Evolutionary conservation across 2,329 filamentous ascomycete genomes (phyloP), one percentile per base, ranked within the genome.

Genomic region (Penicillium sp.): DNA sequence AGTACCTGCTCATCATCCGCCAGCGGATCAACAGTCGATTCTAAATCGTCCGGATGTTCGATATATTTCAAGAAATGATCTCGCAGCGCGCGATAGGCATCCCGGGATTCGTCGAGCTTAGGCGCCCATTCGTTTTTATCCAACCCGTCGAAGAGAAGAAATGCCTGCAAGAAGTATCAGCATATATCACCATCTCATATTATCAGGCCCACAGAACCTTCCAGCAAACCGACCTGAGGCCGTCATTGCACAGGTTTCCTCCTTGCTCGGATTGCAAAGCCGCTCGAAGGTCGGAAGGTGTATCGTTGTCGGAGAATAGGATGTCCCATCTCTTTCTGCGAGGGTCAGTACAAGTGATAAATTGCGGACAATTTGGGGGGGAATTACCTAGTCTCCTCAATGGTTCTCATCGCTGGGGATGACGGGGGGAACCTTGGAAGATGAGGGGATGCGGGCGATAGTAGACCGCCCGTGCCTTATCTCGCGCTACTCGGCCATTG

Each of bases 151-250:
- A 92, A 93, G 31, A 96, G 80, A 46, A 97, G 80, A 73, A 97
- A 96, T 38, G 85, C 85, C 90, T 93, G 65, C 54, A 50, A 25
- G 17, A 21, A 37, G 37, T 42, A 62, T 69, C 52, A 70, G 64
- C 58, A 62, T 62, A 57, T 68, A 58, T 49, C 43, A 56, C 46
- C 58, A 45, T 6, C 8, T 40, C 27, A 25, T 46, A 35, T 50
- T 52, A 23, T 42, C 27, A 55, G 57, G 35, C 15, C 42, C 51
- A 60, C 67, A 71, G 47, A 46, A 89, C 90, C 85, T 96, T 97
- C 93, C 93, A 97, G 75, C 89, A 96, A 38, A 95, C 83, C 3
- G 93, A 97, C 56, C 93, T 86, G 63, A 92, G 85, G 15, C 91
- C 91, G 47, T 86, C 80, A 53, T 86, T 77, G 71, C 89, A 91